These are phyloP conservation scores for Leccinum obscurum DNA, from an alignment of 768 basidiomycete genomes.

Conservation along the genomic window DNA sequence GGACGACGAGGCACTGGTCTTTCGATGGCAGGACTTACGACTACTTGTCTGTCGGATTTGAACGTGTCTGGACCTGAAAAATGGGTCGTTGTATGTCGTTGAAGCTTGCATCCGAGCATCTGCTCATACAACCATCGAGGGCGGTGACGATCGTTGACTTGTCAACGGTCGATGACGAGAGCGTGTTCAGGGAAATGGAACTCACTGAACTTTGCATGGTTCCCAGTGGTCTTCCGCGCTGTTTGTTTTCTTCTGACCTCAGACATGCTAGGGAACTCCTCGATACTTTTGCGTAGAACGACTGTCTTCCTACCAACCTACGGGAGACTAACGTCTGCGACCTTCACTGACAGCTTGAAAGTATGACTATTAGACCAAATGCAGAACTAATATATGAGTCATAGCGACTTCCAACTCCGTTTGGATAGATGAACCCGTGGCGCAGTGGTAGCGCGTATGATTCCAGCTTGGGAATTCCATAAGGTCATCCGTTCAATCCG, in stretches of 20 bases:
- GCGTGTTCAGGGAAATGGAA: neutral
- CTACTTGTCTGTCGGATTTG: neutral
- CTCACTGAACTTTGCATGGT: conserved; percentile 11
- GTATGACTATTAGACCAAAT: neutral
- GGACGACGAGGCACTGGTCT: too few species aligned
- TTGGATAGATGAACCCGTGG: conserved; percentile 31
- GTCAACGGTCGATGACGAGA: neutral
- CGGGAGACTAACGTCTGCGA: too few species aligned
- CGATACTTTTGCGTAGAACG: neutral
- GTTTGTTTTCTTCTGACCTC: conserved; percentile 17
- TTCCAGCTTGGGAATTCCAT: conserved; percentile 39
- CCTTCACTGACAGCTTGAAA: too few species aligned
- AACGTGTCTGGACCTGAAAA: neutral
- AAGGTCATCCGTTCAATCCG: conserved; percentile 50
- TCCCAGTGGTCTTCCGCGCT: conserved; percentile 22
- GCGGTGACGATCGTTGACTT: neutral
- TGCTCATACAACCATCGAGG: neutral
- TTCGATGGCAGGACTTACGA: neutral
- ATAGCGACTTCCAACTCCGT: neutral
- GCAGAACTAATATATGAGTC: neutral
- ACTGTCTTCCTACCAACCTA: too few species aligned
- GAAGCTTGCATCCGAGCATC: neutral
- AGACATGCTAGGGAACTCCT: conserved; percentile 4
- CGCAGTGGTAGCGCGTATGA: conserved; percentile 43
- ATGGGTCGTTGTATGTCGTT: neutral